These are phyloP conservation scores for Aureobasidium namibiae DNA, from an alignment of 2,329 filamentous ascomycete species.

Conservation along the genomic window DNA sequence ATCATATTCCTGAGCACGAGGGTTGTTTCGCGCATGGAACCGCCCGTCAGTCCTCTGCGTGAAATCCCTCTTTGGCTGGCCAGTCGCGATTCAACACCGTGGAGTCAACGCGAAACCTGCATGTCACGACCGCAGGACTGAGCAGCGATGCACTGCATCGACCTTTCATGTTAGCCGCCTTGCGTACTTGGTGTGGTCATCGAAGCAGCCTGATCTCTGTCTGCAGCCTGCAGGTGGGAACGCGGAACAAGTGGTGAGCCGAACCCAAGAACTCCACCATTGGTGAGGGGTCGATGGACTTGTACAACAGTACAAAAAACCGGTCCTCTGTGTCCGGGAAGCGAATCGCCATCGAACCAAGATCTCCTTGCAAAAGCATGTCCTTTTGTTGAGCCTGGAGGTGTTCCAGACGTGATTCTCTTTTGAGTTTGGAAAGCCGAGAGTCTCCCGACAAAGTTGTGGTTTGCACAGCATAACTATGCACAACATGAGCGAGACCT, in stretches of 20 bases:
- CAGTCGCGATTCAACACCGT: background rate
- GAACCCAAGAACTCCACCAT: background rate
- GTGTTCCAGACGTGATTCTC: background rate
- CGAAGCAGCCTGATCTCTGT: background rate
- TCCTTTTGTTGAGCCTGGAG: background rate
- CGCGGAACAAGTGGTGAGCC: constrained; percentile 7
- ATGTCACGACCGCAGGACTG: background rate
- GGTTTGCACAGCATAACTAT: background rate
- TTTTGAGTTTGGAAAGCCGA: background rate
- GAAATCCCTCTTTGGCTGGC: background rate
- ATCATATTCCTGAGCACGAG: background rate
- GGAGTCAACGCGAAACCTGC: background rate
- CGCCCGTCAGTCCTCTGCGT: background rate
- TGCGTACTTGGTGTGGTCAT: background rate
- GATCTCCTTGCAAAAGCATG: background rate
- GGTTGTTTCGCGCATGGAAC: background rate
- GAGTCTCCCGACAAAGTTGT: background rate
- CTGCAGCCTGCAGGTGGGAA: constrained; percentile 1
- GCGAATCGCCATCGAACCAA: background rate
- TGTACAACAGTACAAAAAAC: background rate
- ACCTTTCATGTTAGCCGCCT: background rate
- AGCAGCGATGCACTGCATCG: background rate
- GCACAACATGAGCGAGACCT: background rate
- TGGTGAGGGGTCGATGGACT: background rate
- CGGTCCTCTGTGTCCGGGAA: background rate